Evolutionary conservation across 305 asterid species (phyloP).

Genomic region (Solanum hybrid): DNA sequence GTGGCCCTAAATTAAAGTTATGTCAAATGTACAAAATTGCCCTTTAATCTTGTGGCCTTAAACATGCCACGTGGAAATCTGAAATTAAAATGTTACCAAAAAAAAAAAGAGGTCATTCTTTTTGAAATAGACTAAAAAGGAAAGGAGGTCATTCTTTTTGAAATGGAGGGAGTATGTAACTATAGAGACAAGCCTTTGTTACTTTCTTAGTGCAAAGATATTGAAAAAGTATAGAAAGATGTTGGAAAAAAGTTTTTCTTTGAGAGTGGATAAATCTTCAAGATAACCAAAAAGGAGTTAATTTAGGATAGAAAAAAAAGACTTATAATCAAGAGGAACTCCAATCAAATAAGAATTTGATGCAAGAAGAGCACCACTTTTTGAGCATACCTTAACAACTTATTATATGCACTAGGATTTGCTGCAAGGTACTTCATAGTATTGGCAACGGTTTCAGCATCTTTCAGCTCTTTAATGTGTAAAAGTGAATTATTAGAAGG

Average conservation of each 20-base stretch:
- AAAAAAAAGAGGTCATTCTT: too few relatives aligned
- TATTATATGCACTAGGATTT: constrained; percentile 59
- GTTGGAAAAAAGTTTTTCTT: neutral
- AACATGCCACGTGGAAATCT: too few relatives aligned
- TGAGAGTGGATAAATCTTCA: neutral
- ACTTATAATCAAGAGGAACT: neutral
- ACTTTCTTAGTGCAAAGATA: neutral
- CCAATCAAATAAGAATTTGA: neutral
- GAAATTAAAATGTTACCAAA: too few relatives aligned
- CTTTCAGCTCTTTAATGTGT: constrained; percentile 70
- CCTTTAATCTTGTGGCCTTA: too few relatives aligned
- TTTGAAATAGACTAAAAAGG: too few relatives aligned
- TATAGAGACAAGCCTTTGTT: neutral
- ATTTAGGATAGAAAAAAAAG: neutral
- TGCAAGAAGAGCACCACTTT: neutral
- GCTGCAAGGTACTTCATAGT: constrained; percentile 68
- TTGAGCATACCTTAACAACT: constrained; percentile 58
- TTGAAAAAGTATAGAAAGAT: neutral
- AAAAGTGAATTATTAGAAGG: constrained; percentile 62
- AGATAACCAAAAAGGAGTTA: neutral
- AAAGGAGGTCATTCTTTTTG: too few relatives aligned
- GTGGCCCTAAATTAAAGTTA: too few relatives aligned
- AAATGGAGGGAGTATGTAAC: neutral
- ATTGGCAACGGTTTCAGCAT: constrained; percentile 60
- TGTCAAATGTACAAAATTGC: too few relatives aligned